Base-by-base conservation (phyloP, 2,329 filamentous ascomycete species). In the Periconia macrospinosa region DNA sequence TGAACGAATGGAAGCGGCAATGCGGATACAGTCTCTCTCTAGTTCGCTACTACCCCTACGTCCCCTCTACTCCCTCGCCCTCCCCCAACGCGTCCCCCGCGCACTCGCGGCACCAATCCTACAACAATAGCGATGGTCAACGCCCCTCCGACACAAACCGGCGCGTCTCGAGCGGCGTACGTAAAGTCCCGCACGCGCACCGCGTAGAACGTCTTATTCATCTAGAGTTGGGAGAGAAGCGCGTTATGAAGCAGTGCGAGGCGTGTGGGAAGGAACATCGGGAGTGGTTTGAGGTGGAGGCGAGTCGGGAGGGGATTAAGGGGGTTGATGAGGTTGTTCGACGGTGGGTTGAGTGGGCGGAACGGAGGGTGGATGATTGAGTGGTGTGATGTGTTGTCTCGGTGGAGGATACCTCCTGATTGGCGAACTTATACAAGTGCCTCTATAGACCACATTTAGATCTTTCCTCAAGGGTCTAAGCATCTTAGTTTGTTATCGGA, bases 251-350 rank as follows among this genome's bases (percentile, higher is more conserved):
- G 17, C 83, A 83, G 49, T 99, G 94, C 66, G 79, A 80, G 5
- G 83, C 86, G 1, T 99, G 94, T 69, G 92, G 92, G 1, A 87
- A 86, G 67, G 87, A 91, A 64, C 94, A 99, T 73, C 81, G 88
- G 49, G 94, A 99, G 76, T 99, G 93, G 93, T 99, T 99, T 71
- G 90, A 95, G 75, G 86, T 97, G 1, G 86, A 90, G 57, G 90
- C 90, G 0, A 87, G 79, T 19, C 83, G 86, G 59, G 81, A 87
- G 27, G 90, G 87, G 0, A 81, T 97, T 2, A 84, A 81, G 55
- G 81, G 68, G 23, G 83, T 90, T 10, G 87, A 90, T 74, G 86
- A 89, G 60, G 85, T 92, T 54, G 86, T 96, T 41, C 84, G 87
- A 67, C 78, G 91, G 60, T 99, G 94, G 94, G 86, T 92, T 9